Percentiles rank a stretch among this genome's conserved stretches.
These are phyloP conservation scores for Paraglomus brasilianum DNA, from an alignment of 192 early-diverging fungal genomes.

Conservation along the genomic window DNA sequence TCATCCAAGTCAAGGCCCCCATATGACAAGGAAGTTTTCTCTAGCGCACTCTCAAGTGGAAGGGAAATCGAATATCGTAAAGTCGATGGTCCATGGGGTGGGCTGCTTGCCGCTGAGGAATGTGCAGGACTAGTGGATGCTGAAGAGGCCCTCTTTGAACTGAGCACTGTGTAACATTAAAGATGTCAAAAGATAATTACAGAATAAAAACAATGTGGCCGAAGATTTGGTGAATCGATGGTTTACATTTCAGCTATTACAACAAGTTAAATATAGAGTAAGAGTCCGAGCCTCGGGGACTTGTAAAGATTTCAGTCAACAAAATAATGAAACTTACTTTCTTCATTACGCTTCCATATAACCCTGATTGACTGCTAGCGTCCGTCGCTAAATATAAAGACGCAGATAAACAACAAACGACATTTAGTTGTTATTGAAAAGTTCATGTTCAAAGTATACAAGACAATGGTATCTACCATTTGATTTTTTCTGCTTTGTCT, in stretches of 20 bases:
- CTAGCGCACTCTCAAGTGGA: no score
- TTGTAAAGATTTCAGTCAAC: no score
- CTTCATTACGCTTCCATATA: not conserved
- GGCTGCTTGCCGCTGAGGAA: not conserved
- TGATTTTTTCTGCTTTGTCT: constrained; percentile 14
- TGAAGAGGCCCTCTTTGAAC: not conserved
- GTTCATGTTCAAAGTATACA: not conserved
- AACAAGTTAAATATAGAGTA: not conserved
- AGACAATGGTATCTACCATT: not conserved
- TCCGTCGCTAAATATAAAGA: not conserved
- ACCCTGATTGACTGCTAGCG: not conserved
- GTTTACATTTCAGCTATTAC: constrained; percentile 20
- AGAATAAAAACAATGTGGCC: not conserved
- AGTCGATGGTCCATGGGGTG: not conserved
- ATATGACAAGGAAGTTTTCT: no score
- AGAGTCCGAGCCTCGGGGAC: not conserved
- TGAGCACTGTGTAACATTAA: not conserved
- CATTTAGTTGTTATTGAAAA: not conserved
- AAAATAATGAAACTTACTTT: no score
- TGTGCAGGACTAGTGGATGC: not conserved
- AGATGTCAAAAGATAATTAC: not conserved
- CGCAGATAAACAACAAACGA: not conserved
- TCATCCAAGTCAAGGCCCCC: no score
- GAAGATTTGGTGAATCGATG: no score
- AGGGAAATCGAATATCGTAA: not conserved